Evolutionary conservation across 805 yeast genomes (phyloP), one percentile per base, ranked within the genome.

Genomic region (Yarrowia bubula): DNA sequence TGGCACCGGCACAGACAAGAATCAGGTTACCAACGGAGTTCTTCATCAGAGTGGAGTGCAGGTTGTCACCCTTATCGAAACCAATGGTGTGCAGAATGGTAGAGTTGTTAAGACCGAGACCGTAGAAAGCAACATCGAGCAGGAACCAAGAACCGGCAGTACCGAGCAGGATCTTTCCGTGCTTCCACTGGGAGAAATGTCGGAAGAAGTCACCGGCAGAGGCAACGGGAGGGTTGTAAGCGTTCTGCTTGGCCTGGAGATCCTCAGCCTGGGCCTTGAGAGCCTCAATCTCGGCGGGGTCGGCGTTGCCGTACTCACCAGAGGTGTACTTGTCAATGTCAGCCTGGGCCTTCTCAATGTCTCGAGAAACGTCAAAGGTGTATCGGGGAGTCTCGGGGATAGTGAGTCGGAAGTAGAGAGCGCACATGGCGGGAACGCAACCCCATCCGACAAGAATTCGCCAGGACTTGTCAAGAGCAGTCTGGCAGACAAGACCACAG

Each of bases 381-480:
- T 89, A 90, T 82, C 97, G 87, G 79, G 96, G 97, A 64, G 96
- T 90, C 81, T 90, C 97, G 70, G 96, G 96, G 76, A 89, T 92
- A 70, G 96, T 91, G 78, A 91, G 84, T 84, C 97, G 89, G 82
- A 84, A 92, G 82, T 92, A 92, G 58, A 80, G 83, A 50, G 96
- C 96, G 75, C 88, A 76, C 68, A 81, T 70, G 77, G 96, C 97
- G 70, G 97, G 97, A 71, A 91, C 88, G 80, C 90, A 86, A 75
- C 97, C 97, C 69, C 92, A 83, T 73, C 97, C 97, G 75, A 91
- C 78, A 67, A 91, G 77, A 69, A 91, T 83, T 86, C 97, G 89
- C 97, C 97, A 91, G 91, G 90, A 90, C 79, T 87, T 91, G 79
- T 91, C 97, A 78, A 88, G 83, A 65, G 96, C 96, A 74, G 80